Evolutionary conservation across 495 filamentous ascomycete genomes (phyloP).

Genomic region (Neurospora sp.): DNA sequence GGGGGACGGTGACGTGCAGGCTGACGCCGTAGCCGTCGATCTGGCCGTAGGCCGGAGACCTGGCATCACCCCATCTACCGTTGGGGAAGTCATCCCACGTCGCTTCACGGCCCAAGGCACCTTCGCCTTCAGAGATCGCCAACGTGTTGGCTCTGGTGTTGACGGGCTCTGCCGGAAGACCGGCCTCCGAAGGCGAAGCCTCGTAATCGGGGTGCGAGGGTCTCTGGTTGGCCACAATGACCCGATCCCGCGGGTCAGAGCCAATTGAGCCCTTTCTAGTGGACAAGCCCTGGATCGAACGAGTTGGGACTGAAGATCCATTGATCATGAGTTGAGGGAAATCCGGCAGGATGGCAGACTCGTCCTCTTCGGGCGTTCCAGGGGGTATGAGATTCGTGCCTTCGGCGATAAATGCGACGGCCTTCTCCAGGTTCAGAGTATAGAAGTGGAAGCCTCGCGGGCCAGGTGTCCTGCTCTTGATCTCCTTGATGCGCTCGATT

Average conservation of each 20-base stretch:
- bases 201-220: constrained; percentile 49
- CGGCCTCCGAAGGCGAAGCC: constrained; percentile 54
- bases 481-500: constrained; percentile 55
- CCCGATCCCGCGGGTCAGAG: constrained; percentile 66
- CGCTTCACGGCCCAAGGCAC: constrained; percentile 83
- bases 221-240: constrained; percentile 58
- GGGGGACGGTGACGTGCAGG: constrained; percentile 66
- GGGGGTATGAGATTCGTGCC: constrained; percentile 69
- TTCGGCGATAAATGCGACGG: constrained; percentile 86
- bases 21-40: constrained; percentile 93
- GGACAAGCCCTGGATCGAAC: constrained; percentile 9
- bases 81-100: constrained; percentile 99
- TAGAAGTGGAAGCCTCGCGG: constrained; percentile 92
- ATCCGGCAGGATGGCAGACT: constrained; percentile 26
- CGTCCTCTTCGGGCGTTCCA: constrained; percentile 28
- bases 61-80: constrained; percentile 89
- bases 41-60: constrained; percentile 84
- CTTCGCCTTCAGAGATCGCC: constrained; percentile 85
- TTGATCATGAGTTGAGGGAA: constrained; percentile 26
- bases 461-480: constrained; percentile 36
- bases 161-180: constrained; percentile 46
- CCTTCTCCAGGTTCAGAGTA: constrained; percentile 92
- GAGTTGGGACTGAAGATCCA: constrained; percentile 15
- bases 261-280: constrained; percentile 40
- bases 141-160: constrained; percentile 69